These are phyloP conservation scores for Ramichloridium luteum DNA, from an alignment of 2,329 filamentous ascomycete species.

Conservation along the genomic window DNA sequence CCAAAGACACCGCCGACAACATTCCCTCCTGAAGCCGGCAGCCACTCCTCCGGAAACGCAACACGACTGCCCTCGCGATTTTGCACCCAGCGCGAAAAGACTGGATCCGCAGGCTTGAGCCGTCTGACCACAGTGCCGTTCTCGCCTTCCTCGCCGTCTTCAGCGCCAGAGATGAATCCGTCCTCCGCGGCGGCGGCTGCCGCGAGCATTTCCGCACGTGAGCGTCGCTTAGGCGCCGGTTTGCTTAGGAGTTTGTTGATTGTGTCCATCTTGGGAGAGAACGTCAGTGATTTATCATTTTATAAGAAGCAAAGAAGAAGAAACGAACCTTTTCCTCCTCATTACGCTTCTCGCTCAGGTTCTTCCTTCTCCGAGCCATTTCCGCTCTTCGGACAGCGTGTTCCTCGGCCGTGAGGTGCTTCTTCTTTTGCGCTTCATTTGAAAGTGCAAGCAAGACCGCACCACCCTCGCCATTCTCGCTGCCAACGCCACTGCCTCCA, in stretches of 20 bases:
- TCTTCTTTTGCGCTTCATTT: constrained; percentile 60
- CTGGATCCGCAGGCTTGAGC: constrained; percentile 35
- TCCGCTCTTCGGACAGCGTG: constrained; percentile 61
- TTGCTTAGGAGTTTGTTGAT: constrained; percentile 85
- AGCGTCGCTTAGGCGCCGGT: constrained; percentile 58
- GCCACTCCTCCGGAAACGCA: constrained; percentile 55
- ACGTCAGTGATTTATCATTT: too few species aligned
- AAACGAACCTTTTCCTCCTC: constrained; percentile 58
- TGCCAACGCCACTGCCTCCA: constrained; percentile 26
- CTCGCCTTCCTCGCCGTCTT: constrained; percentile 22
- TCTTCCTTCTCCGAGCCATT: constrained; percentile 62
- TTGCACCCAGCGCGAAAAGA: constrained; percentile 60
- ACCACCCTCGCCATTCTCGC: too few species aligned
- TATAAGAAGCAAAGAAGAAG: not conserved
- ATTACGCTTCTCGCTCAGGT: constrained; percentile 63
- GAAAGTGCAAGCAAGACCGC: constrained; percentile 40
- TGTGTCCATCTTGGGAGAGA: constrained; percentile 68
- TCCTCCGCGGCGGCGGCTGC: constrained; percentile 33
- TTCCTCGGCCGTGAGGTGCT: constrained; percentile 60
- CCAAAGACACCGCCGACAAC: too few species aligned
- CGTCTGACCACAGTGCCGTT: too few species aligned
- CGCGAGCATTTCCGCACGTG: constrained; percentile 36
- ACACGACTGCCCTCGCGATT: constrained; percentile 53
- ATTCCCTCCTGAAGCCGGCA: constrained; percentile 49
- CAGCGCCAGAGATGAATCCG: constrained; percentile 32